Conservation (phyloP, 2,329 filamentous ascomycete genomes). For the Emergomyces orientalis region DNA sequence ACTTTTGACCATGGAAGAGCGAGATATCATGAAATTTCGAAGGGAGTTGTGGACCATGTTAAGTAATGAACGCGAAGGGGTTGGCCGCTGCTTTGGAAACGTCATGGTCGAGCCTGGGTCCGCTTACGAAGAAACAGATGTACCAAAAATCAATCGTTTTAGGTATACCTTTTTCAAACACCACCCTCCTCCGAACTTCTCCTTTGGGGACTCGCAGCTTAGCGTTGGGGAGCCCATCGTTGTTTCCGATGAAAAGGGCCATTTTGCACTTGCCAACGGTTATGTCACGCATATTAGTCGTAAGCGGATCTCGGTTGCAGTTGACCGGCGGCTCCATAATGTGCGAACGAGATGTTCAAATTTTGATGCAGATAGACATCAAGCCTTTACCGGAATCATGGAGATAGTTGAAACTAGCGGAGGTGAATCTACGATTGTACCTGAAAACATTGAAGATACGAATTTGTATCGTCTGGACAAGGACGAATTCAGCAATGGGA, state of each 20-base stretch:
- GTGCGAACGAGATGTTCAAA: constrained; percentile 63
- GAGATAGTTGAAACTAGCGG: constrained; percentile 45
- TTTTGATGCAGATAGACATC: constrained; percentile 68
- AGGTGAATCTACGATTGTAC: constrained; percentile 16
- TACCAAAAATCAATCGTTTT: constrained; percentile 81
- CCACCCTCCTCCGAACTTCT: constrained; percentile 53
- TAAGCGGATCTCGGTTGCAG: constrained; percentile 71
- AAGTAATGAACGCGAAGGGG: constrained; percentile 74
- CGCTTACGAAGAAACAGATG: constrained; percentile 57
- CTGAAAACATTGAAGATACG: constrained; percentile 40
- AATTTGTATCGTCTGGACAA: constrained; percentile 79
- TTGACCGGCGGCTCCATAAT: constrained; percentile 84
- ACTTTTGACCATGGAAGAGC: constrained; percentile 87
- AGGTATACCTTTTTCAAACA: constrained; percentile 76
- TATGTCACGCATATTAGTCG: constrained; percentile 72
- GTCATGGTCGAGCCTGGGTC: constrained; percentile 75
- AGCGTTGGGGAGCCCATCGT: constrained; percentile 83
- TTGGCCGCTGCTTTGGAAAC: constrained; percentile 82
- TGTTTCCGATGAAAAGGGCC: constrained; percentile 88
- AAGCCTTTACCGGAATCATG: constrained; percentile 87
- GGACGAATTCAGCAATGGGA: constrained; percentile 96
- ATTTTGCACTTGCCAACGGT: constrained; percentile 89
- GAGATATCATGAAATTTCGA: constrained; percentile 74
- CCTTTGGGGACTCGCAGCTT: constrained; percentile 86
- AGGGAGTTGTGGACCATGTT: constrained; percentile 95